Evolutionary conservation across 129 eudicot genomes (phyloP).

Genomic region (Helianthus tuberosus): DNA sequence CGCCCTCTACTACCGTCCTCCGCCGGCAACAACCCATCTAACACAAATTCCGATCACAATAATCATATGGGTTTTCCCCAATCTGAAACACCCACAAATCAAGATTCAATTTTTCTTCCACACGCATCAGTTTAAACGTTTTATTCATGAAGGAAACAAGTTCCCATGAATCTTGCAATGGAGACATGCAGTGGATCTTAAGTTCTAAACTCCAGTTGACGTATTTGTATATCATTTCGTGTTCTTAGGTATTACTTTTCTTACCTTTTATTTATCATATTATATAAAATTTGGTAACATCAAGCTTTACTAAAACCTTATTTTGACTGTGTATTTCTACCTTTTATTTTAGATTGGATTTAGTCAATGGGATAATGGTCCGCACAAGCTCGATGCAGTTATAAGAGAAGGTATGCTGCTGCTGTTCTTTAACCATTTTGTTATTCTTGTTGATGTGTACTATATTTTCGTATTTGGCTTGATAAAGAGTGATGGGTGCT

Average conservation of each 20-base stretch:
- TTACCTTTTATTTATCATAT: neutral
- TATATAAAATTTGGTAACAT: too few relatives aligned
- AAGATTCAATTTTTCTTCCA: too few relatives aligned
- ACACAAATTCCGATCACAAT: too few relatives aligned
- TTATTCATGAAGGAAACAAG: slow-evolving; percentile 24
- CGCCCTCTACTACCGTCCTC: too few relatives aligned
- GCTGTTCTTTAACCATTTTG: slow-evolving; percentile 36
- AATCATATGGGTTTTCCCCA: too few relatives aligned
- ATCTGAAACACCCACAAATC: too few relatives aligned
- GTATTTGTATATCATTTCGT: slow-evolving; percentile 30
- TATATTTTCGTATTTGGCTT: slow-evolving; percentile 26
- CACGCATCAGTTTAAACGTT: slow-evolving; percentile 21
- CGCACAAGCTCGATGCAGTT: slow-evolving; percentile 31
- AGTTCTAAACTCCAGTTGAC: slow-evolving; percentile 25
- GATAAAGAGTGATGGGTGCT: slow-evolving; percentile 43
- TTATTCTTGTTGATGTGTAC: slow-evolving; percentile 46
- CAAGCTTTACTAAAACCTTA: slow-evolving; percentile 4
- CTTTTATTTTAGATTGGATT: slow-evolving; percentile 39
- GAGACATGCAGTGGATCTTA: slow-evolving; percentile 23
- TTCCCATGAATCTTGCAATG: slow-evolving; percentile 3
- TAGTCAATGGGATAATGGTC: slow-evolving; percentile 20
- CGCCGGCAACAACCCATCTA: too few relatives aligned
- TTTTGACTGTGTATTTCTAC: slow-evolving; percentile 12
- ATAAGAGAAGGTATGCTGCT: slow-evolving; percentile 44
- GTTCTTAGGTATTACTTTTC: slow-evolving; percentile 42